Evolutionary conservation across 257 asterid genomes (phyloP), one percentile per base, ranked within the genome.

Genomic region (Solanum piurae): DNA sequence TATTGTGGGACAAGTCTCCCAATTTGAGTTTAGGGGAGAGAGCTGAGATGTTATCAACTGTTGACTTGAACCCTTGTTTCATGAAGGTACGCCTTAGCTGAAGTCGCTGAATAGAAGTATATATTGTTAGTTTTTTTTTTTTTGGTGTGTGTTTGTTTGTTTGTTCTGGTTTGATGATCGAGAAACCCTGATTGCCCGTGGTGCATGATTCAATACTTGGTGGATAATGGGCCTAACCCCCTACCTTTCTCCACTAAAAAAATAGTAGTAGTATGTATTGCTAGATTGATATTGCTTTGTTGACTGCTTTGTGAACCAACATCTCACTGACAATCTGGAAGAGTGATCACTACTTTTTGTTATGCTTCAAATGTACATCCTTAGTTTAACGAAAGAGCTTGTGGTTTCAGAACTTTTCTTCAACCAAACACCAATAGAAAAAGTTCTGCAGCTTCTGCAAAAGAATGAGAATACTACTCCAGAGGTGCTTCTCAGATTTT

Each of bases 41-140:
- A 91, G 98, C 96, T 76, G 99, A 95, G 95, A 96, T 94, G 94
- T 91, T 94, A 80, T 95, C 94, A 7, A 94, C 95, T 34, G 98
- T 95, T 86, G 98, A 96, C 89, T 89, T 97, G 93, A 94, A 89
- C 90, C 93, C 99, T 73, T 94, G 94, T 93, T 90, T 92, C 87
- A 88, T 96, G 92, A 94, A 93, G 98, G 99, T 97, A 92, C 34
- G 38, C 49, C 20, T 10, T 44, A 36, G 64, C 87, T 40, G 36
- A 85, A 66, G 73, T 86, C 38, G 68, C 85, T 73, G 87, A 64
- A 52, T 86, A 38, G 8, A 74, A 86, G 83, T 86, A 52, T 49
- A 83, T 73, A 72, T 46, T 44, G 38, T 36, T 44, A 27, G 29
- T 80, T 73, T 72, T 69, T 5, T 27, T 29, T 49, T 14, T 49